Evolutionary conservation across 192 early-diverging fungal genomes (phyloP), one percentile per base, ranked within the genome.

Genomic region (Funneliformis mosseae): DNA sequence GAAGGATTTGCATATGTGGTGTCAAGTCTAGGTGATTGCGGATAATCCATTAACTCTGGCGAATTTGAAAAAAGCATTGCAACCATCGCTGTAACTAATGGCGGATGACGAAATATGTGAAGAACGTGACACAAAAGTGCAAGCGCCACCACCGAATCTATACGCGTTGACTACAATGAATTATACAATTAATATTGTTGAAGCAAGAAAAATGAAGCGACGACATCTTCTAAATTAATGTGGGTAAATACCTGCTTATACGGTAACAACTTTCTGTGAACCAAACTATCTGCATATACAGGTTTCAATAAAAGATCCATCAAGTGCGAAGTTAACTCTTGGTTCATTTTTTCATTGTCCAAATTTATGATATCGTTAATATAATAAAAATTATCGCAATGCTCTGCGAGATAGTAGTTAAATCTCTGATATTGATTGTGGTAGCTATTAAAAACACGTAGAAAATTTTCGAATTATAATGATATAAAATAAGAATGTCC

Each of bases 311-410:
- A 67, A 45, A 83, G 68, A 59, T 83, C 83, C 68, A 86, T 69
- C 12, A 86, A 74, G 41, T 80, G 78, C 2, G 81, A 75, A 8
- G 86, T 74, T 76, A 88, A 75, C 21, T 83, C 82, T 28, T 83
- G 73, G 77, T 90, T 92, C 79, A 92, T 90, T 68, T 87, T 88
- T 74, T 85, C 81, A 27, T 87, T 85, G 16, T 88, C 85, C 76
- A 92, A 70, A 0, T 88, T 86, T 62, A 85, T 88, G 38, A 92
- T 87, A 62, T 92, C 90, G 81, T 91, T 92, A 75, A 92, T 82
- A 69, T 92, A 92, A 43, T 89, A 89, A 39, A 92, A 85, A 50
- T 88, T 87, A 10, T 90, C 91, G 82, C 90, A 88, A 78, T 92
- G 91, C 80, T 87, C 87, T 23, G 88, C 91, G 4, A 92, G 85